phyloP scores from a whole-genome alignment of 257 asterid genomes.

The Paraleonurus japonicus region DNA sequence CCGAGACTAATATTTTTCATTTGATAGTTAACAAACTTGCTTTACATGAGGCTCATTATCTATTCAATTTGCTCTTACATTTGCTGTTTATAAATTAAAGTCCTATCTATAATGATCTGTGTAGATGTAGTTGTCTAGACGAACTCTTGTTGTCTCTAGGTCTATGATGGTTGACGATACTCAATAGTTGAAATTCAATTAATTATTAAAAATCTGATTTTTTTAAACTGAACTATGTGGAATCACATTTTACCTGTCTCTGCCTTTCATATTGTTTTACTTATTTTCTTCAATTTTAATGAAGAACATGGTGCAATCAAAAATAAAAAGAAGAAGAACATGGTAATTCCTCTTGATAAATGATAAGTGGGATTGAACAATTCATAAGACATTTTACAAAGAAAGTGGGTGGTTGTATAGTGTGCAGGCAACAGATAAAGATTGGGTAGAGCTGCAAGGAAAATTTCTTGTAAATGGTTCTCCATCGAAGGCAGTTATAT shows the following conservation, averaged over 20 bases:
- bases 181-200: not conserved
- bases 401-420: conserved; percentile 33
- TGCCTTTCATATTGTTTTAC: not conserved
- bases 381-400: not conserved
- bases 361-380: not conserved
- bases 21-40: not conserved
- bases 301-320: not conserved
- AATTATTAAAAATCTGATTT: not conserved
- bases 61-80: not conserved
- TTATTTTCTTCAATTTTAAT: not conserved
- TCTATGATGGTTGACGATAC: not conserved
- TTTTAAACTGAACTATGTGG: not conserved
- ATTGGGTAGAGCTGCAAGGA: conserved; percentile 75
- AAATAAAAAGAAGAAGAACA: no score
- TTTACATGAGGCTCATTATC: not conserved
- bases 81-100: not conserved
- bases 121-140: not conserved
- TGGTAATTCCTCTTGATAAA: not conserved
- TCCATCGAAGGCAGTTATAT: conserved; percentile 60
- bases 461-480: conserved; percentile 69
- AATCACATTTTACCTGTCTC: not conserved
- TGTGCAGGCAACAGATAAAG: conserved; percentile 75
- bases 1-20: not conserved
- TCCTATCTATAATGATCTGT: not conserved
- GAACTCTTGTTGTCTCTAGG: not conserved